Evolutionary conservation across 1,139 yeast genomes (phyloP).

Genomic region (Cylindricascospora bacillispora): DNA sequence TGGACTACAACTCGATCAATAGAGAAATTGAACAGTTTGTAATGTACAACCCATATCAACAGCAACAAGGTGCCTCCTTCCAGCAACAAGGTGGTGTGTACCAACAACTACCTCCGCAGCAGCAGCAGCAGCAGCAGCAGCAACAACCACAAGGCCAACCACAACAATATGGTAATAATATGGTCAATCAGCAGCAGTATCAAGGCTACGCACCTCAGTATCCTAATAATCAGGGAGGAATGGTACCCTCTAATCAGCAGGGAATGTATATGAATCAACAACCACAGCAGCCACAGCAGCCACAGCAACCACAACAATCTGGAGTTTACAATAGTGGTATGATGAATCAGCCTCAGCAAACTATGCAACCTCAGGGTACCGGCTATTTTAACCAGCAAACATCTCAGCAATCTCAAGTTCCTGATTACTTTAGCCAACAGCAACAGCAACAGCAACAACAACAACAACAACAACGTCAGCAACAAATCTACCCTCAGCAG

Average conservation of each 20-base stretch:
- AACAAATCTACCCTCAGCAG: neutral
- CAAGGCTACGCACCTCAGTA: slow-evolving; percentile 1
- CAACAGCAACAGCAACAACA: slow-evolving; percentile 1
- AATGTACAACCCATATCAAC: slow-evolving; percentile 2
- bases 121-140: slow-evolving; percentile 2
- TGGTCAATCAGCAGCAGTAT: slow-evolving; percentile 1
- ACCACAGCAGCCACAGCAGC: slow-evolving; percentile 1
- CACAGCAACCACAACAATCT: slow-evolving; percentile 1
- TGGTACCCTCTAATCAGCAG: too few species aligned
- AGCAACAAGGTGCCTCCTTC: too few species aligned
- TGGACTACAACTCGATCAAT: too few species aligned
- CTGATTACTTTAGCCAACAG: slow-evolving; percentile 1
- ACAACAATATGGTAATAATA: too few species aligned
- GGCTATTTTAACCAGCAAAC: slow-evolving; percentile 1
- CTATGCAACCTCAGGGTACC: slow-evolving; percentile 1
- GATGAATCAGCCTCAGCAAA: neutral
- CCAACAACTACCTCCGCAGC: too few species aligned
- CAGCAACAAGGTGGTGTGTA: too few species aligned
- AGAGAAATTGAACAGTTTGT: too few species aligned
- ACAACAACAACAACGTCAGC: slow-evolving; percentile 1
- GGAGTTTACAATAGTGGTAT: too few species aligned
- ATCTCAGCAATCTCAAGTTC: too few species aligned
- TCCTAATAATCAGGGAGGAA: neutral
- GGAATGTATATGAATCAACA: neutral
- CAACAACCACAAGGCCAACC: slow-evolving; percentile 1